Percentiles rank a stretch among this genome's conserved stretches.
phyloP scores from a whole-genome alignment of 106 monocot genomes.

The Vanilla planifolia region DNA sequence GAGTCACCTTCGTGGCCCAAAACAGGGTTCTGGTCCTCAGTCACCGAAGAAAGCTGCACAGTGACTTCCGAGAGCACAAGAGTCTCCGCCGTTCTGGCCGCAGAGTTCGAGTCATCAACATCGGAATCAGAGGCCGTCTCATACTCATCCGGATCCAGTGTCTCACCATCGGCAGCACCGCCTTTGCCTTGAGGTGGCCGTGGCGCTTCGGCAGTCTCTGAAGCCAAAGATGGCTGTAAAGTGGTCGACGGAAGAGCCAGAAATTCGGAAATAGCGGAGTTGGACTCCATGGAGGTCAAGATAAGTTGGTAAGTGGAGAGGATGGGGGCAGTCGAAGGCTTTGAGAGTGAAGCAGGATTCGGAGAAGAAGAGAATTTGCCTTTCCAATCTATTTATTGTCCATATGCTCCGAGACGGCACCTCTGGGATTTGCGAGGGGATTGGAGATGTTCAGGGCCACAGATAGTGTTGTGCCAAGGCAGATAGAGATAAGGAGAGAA shows the following conservation, averaged over 20 bases:
- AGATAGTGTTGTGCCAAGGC: no score
- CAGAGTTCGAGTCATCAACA: not conserved
- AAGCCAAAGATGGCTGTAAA: not conserved
- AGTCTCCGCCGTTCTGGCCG: not conserved
- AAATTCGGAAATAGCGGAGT: not conserved
- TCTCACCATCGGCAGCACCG: not conserved
- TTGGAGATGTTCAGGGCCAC: no score
- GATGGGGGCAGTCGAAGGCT: not conserved
- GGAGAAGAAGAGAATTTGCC: no score
- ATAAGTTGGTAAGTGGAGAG: not conserved
- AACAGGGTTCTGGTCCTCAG: not conserved
- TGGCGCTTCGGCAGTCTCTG: not conserved
- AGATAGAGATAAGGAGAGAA: no score
- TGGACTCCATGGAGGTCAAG: constrained; percentile 14
- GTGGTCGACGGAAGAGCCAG: not conserved
- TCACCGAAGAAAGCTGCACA: not conserved
- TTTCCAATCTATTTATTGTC: no score
- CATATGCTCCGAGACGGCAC: no score
- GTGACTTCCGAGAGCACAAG: not conserved
- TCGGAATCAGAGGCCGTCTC: constrained; percentile 14
- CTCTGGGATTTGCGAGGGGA: no score
- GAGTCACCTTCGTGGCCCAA: not conserved
- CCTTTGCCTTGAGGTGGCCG: not conserved
- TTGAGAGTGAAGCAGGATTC: not conserved
- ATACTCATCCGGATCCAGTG: constrained; percentile 9